Conservation (phyloP, 306 rosid genomes). For the Clitoria ternatea region DNA sequence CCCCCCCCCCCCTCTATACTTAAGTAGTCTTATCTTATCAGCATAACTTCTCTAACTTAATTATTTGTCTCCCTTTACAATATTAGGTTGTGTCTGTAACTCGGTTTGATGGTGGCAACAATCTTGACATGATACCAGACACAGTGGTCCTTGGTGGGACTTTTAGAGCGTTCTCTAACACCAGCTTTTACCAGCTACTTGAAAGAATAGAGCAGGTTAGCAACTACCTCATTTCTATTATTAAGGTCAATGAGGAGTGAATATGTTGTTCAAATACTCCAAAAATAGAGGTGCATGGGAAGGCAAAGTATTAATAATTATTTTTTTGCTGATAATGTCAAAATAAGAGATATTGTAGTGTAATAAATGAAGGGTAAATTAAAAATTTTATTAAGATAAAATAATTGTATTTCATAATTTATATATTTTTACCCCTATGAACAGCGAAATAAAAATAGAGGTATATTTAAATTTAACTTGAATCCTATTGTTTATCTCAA, state of each 20-base stretch:
- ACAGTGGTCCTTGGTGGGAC: slow-evolving; percentile 81
- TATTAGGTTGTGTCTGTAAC: slow-evolving; percentile 82
- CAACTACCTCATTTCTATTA: not conserved
- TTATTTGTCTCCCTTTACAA: not conserved
- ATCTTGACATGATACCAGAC: slow-evolving; percentile 67
- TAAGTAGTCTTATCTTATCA: not conserved
- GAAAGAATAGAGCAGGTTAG: slow-evolving; percentile 78
- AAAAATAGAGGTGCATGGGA: no score
- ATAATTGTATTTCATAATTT: no score
- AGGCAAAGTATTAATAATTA: no score
- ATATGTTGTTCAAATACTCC: no score
- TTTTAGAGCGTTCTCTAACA: slow-evolving; percentile 87
- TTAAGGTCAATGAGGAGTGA: no score
- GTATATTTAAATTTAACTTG: not conserved
- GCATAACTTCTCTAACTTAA: not conserved
- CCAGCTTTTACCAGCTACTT: slow-evolving; percentile 74
- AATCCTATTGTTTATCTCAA: not conserved
- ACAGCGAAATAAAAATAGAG: no score
- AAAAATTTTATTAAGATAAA: no score
- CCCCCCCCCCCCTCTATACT: no score
- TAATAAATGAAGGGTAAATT: no score
- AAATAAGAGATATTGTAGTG: no score
- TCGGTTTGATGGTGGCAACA: slow-evolving; percentile 71
- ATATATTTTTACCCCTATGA: no score
- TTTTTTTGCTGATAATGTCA: no score